These are phyloP conservation scores for Kokia cookei DNA, from an alignment of 441 rosid species.

Conservation along the genomic window DNA sequence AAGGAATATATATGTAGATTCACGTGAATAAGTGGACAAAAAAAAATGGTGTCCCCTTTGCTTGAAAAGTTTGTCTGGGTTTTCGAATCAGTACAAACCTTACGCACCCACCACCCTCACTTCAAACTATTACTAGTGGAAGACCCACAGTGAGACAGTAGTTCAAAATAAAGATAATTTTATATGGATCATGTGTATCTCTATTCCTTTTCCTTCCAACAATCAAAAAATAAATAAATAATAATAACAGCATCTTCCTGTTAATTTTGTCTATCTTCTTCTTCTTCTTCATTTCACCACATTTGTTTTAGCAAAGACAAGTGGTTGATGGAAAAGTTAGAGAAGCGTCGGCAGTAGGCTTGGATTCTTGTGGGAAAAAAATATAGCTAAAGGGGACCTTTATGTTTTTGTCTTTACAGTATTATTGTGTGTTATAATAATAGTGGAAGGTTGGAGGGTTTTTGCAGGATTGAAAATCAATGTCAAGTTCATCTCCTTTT, in stretches of 20 bases:
- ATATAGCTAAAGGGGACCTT: neutral
- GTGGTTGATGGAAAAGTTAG: neutral
- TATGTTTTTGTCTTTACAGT: neutral
- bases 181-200: neutral
- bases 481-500: neutral
- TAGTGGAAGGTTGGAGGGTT: neutral
- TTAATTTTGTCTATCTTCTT: neutral
- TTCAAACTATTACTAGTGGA: neutral
- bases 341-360: constrained; percentile 6
- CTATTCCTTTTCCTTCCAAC: neutral
- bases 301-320: neutral
- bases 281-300: neutral
- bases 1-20: neutral
- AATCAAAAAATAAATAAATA: neutral
- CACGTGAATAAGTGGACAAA: constrained; percentile 6
- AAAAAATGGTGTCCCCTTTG: neutral
- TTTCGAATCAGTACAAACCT: neutral
- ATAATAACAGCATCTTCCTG: neutral
- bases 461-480: neutral
- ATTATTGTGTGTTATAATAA: neutral
- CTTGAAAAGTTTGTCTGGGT: neutral
- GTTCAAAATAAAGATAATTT: neutral
- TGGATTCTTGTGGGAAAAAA: neutral
- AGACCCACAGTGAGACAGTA: neutral
- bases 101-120: neutral